These are phyloP conservation scores for Drechslerella coelobrocha DNA, from an alignment of 2,329 filamentous ascomycete species.

Conservation along the genomic window DNA sequence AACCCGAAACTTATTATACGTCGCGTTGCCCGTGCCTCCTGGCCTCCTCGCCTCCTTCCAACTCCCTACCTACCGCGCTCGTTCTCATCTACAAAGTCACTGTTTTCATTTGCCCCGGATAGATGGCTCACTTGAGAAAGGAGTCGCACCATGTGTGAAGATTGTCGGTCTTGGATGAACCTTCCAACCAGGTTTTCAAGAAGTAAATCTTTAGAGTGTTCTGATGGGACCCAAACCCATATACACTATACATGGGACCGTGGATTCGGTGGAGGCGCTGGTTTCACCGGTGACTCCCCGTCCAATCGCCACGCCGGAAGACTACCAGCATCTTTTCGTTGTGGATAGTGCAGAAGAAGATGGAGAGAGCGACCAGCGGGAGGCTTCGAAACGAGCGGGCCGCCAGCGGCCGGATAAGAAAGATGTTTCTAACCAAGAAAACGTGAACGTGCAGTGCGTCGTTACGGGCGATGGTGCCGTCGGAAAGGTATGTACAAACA, in stretches of 20 bases:
- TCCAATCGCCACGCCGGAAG: slow-evolving; percentile 36
- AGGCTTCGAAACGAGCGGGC: slow-evolving; percentile 16
- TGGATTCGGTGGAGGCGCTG: slow-evolving; percentile 36
- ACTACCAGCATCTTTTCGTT: slow-evolving; percentile 42
- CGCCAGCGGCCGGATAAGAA: slow-evolving; percentile 38
- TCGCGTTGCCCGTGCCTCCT: slow-evolving; percentile 32
- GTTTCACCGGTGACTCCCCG: slow-evolving; percentile 33
- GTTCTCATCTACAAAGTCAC: slow-evolving; percentile 8
- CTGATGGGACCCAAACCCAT: slow-evolving; percentile 46
- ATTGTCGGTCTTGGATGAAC: slow-evolving; percentile 32
- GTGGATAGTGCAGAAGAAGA: slow-evolving; percentile 9
- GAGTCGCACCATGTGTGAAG: slow-evolving; percentile 33
- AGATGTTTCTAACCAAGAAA: slow-evolving; percentile 41
- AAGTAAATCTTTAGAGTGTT: slow-evolving; percentile 9
- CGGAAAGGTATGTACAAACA: slow-evolving; percentile 77
- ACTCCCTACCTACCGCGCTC: slow-evolving; percentile 12
- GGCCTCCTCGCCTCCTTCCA: slow-evolving; percentile 1
- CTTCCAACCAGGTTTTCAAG: slow-evolving; percentile 42
- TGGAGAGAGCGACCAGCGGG: slow-evolving; percentile 9
- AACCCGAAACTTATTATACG: slow-evolving; percentile 28
- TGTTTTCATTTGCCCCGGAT: slow-evolving; percentile 4
- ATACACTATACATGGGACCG: slow-evolving; percentile 35
- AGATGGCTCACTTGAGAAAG: neutral
- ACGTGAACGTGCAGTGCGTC: slow-evolving; percentile 73
- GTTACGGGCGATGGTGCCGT: slow-evolving; percentile 99